Percentiles rank a stretch among this genome's conserved stretches.
Conservation (phyloP, 2,329 filamentous ascomycete genomes). For the Beauveria rudraprayagi region DNA sequence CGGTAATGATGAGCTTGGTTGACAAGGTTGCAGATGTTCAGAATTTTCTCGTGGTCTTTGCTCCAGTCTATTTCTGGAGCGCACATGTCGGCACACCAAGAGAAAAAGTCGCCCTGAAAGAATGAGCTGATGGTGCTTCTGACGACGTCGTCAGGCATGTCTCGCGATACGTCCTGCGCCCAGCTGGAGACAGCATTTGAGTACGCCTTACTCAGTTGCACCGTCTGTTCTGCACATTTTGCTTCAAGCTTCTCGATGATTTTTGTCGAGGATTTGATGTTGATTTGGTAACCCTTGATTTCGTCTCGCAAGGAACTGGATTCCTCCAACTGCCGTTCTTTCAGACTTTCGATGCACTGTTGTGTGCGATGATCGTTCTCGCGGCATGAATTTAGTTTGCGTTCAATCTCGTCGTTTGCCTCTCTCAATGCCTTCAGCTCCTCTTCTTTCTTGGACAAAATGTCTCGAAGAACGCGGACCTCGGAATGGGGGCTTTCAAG, state of each 20-base stretch:
- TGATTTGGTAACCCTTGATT: neutral
- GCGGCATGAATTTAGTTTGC: no score
- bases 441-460: neutral
- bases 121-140: neutral
- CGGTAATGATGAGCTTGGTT: neutral
- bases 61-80: no score
- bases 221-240: no score
- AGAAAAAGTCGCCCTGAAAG: neutral
- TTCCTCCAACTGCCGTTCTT: no score
- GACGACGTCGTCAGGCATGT: neutral
- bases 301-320: neutral
- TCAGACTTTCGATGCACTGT: no score
- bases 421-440: neutral
- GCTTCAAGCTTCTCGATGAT: neutral
- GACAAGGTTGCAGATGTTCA: neutral
- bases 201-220: neutral
- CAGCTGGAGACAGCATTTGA: neutral
- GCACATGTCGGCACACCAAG: no score
- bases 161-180: neutral
- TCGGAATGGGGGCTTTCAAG: neutral
- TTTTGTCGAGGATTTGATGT: neutral
- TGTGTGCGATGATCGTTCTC: no score
- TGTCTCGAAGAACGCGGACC: neutral
- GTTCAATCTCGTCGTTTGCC: no score
- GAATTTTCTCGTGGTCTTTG: no score